Evolutionary conservation across 176 grass and related monocot species (phyloP).

Genomic region (Triticum turgidum): DNA sequence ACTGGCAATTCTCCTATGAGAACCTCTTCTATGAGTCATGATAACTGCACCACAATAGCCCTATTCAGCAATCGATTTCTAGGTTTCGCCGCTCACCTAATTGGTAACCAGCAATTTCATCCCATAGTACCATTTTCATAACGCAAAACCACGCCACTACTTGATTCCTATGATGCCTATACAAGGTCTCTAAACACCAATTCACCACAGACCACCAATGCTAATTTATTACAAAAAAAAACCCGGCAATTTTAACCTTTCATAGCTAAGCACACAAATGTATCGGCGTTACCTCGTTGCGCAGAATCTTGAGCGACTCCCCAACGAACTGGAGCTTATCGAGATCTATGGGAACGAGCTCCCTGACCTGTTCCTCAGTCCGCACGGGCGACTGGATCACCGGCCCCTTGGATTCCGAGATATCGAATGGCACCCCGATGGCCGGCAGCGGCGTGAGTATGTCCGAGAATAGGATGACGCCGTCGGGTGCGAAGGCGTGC

Average conservation of each 20-base stretch:
- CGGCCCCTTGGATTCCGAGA: conserved; percentile 82
- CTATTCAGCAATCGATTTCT: not conserved
- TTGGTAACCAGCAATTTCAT: not conserved
- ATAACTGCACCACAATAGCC: not conserved
- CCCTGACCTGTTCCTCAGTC: conserved; percentile 63
- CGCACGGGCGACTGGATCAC: conserved; percentile 71
- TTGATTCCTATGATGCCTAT: not conserved
- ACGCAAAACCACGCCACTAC: not conserved
- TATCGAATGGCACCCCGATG: conserved; percentile 94
- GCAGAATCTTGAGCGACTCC: conserved; percentile 82
- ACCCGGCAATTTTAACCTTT: not conserved
- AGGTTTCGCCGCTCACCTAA: no score
- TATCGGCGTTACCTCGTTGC: conserved; percentile 60
- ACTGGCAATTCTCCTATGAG: not conserved
- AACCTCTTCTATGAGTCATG: not conserved
- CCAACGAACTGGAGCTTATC: conserved; percentile 88
- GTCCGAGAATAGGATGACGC: conserved; percentile 96
- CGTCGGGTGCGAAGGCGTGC: conserved; percentile 86
- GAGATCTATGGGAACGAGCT: conserved; percentile 71
- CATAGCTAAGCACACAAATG: conserved; percentile 14
- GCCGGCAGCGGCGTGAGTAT: conserved; percentile 93
- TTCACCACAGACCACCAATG: not conserved
- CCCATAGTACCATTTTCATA: conserved; percentile 4
- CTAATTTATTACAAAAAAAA: not conserved
- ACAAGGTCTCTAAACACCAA: not conserved